phyloP scores from a whole-genome alignment of 768 basidiomycete genomes.

The Kwoniella sp. region DNA sequence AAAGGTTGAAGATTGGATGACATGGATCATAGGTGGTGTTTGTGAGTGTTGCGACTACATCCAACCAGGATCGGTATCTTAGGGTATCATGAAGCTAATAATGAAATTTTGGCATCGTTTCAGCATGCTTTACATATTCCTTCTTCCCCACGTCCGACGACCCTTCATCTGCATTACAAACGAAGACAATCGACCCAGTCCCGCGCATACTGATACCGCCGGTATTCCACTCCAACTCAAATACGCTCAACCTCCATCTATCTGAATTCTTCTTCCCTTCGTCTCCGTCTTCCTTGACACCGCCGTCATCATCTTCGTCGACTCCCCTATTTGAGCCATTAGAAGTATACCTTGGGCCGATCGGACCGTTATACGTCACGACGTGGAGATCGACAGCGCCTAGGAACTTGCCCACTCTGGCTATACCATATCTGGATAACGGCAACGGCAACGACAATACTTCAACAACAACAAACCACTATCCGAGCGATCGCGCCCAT shows the following conservation, averaged over 20 bases:
- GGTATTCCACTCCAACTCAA: slow-evolving; percentile 67
- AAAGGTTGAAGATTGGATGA: slow-evolving; percentile 90
- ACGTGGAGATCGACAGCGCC: slow-evolving; percentile 51
- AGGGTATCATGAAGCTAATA: too few species aligned
- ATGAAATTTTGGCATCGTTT: too few species aligned
- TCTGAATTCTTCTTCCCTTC: slow-evolving; percentile 82
- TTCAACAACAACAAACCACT: too few species aligned
- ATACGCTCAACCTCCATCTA: slow-evolving; percentile 79
- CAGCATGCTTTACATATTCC: slow-evolving; percentile 67
- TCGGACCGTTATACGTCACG: slow-evolving; percentile 79
- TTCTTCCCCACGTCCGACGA: slow-evolving; percentile 76
- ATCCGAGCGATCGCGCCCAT: too few species aligned
- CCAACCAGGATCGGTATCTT: too few species aligned
- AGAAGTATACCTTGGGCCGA: slow-evolving; percentile 83
- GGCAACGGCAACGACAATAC: background rate
- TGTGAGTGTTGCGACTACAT: slow-evolving; percentile 60
- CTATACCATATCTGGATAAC: slow-evolving; percentile 1
- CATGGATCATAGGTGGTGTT: slow-evolving; percentile 94
- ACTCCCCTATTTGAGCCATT: slow-evolving; percentile 63
- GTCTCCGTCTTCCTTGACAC: slow-evolving; percentile 34
- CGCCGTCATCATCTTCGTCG: slow-evolving; percentile 27
- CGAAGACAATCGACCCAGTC: slow-evolving; percentile 84
- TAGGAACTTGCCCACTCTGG: slow-evolving; percentile 7
- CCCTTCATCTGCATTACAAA: slow-evolving; percentile 58
- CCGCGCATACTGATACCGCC: slow-evolving; percentile 83